Evolutionary conservation across 2,329 filamentous ascomycete genomes (phyloP), one percentile per base, ranked within the genome.

Genomic region (Botrytis elliptica): DNA sequence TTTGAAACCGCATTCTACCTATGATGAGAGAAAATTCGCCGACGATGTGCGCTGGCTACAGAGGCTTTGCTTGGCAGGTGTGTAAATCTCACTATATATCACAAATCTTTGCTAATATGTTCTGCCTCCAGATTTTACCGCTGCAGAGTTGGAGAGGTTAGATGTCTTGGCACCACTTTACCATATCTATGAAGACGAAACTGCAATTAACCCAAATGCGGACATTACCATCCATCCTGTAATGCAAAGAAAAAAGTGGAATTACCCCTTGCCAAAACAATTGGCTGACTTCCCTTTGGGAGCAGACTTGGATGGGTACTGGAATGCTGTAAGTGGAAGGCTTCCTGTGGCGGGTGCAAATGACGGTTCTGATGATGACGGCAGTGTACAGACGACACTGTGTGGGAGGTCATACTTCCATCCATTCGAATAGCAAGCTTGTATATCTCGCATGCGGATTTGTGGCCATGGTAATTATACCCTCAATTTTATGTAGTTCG

Each of bases 391-490:
- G 75, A 75, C n/a, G 65, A 73, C 3, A 25, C 55, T 33, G 74
- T 69, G 7, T 74, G 73, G 73, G 40, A 74, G 49, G 73, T 64
- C 29, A 22, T 73, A 10, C 38, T 57, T 38, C 71, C 75, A 10
- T 25, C 63, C 1, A 18, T 75, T 3, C 57, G 62, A 67, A 46
- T 75, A 12, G 73, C 73, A 36, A 72, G 44, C 29, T 67, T 64
- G 44, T 72, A 74, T 40, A 29, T 75, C 16, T 44, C 57, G 14
- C 66, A 72, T 60, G 63, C 66, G 18, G 57, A 71, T 59, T 9
- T 74, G 29, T 75, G 72, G 72, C 65, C 64, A 33, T 74, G 74
- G 74, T 75, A 73, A 22, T 46, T 55, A 29, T 44, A 29, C 66
- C 20, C 16, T 29, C 9, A 16, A 20, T 10, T 64, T 7, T 49